Percentiles rank a stretch among this genome's conserved stretches.
Conservation (phyloP, 208 protist genomes). For the Acanthamoeba lenticulata region DNA sequence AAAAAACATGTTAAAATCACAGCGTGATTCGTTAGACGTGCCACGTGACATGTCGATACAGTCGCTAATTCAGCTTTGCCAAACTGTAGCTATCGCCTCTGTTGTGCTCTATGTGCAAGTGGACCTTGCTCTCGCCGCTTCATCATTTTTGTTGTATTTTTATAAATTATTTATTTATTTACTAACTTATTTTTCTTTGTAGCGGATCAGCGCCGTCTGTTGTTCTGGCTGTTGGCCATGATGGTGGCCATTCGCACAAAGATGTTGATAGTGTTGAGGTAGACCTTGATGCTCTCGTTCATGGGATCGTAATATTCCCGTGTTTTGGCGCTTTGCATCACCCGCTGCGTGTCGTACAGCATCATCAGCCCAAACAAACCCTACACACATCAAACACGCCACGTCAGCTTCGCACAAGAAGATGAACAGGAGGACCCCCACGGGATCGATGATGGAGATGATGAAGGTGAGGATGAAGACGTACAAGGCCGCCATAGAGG, state of each 20-base stretch:
- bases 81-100: too few species aligned
- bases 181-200: too few species aligned
- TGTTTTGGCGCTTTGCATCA: background rate
- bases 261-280: slow-evolving; percentile 36
- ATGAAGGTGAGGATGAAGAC: background rate
- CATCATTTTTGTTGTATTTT: too few species aligned
- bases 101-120: too few species aligned
- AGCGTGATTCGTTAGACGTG: too few species aligned
- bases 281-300: background rate
- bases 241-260: background rate
- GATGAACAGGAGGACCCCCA: background rate
- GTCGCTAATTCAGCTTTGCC: too few species aligned
- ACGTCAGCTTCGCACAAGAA: background rate
- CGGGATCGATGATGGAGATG: background rate
- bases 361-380: slow-evolving; percentile 9
- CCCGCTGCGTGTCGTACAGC: slow-evolving; percentile 2
- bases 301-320: background rate
- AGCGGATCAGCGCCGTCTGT: background rate
- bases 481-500: background rate
- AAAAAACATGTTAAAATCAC: too few species aligned
- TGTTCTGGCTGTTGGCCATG: background rate
- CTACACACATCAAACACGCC: background rate
- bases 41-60: too few species aligned
- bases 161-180: too few species aligned
- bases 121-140: too few species aligned